A percentile compares a stretch with the other conserved stretches of the same genome.
These are phyloP conservation scores for Meripilus lineatus DNA, from an alignment of 1,284 basidiomycete genomes.

Conservation along the genomic window DNA sequence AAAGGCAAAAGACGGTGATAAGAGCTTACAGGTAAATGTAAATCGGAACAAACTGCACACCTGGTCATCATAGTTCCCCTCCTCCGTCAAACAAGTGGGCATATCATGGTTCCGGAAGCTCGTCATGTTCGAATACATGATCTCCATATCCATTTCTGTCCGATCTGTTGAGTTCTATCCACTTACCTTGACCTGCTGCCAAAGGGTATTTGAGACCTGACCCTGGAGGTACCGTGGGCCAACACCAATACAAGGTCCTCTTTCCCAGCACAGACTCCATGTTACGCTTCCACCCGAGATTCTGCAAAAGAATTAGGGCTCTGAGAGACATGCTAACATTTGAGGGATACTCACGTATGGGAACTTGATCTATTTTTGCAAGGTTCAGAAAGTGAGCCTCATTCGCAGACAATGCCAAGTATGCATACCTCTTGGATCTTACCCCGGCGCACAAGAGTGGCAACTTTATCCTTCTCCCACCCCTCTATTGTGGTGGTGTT, in stretches of 20 bases:
- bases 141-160: conserved; percentile 1
- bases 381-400: neutral
- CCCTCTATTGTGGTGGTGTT: conserved; percentile 97
- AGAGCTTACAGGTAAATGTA: neutral
- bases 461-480: conserved; percentile 96
- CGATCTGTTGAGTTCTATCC: conserved; percentile 39
- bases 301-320: conserved; percentile 44
- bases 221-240: conserved; percentile 62
- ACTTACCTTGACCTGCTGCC: conserved; percentile 75
- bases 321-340: conserved; percentile 3
- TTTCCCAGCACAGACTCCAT: conserved; percentile 73
- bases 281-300: conserved; percentile 74
- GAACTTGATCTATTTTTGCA: conserved; percentile 88
- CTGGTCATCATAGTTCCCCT: neutral
- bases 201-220: conserved; percentile 78
- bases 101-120: conserved; percentile 11
- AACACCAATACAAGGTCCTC: conserved; percentile 79
- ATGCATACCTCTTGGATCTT: conserved; percentile 77
- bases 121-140: conserved; percentile 2
- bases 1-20: neutral
- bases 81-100: neutral
- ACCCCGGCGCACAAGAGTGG: conserved; percentile 80
- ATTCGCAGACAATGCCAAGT: conserved; percentile 3
- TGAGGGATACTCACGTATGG: conserved; percentile 71
- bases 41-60: neutral